Evolutionary conservation across 2,329 filamentous ascomycete species (phyloP).

Genomic region (Exophiala mesophila): DNA sequence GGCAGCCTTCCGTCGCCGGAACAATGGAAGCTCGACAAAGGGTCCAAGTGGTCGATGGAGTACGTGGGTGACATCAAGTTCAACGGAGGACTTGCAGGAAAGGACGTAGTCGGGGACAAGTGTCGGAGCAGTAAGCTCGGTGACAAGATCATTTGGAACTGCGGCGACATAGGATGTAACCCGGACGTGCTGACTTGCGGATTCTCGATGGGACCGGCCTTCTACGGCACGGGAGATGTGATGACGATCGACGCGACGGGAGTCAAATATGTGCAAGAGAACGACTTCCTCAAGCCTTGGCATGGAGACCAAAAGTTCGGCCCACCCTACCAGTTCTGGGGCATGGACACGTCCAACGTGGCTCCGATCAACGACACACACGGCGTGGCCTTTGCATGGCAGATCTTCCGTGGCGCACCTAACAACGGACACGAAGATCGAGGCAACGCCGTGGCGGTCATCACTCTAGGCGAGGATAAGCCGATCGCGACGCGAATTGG

Average conservation of each 20-base stretch:
- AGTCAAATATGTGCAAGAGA: background rate
- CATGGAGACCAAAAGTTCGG: background rate
- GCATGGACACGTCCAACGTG: slow-evolving; percentile 8
- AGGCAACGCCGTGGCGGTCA: slow-evolving; percentile 4
- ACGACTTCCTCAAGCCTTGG: slow-evolving; percentile 6
- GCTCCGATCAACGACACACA: slow-evolving; percentile 7
- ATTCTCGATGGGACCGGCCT: slow-evolving; percentile 6
- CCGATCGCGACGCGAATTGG: slow-evolving; percentile 6
- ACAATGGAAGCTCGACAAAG: slow-evolving; percentile 5
- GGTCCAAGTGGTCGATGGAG: slow-evolving; percentile 4
- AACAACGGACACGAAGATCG: background rate
- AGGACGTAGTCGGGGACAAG: slow-evolving; percentile 4
- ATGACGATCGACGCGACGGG: slow-evolving; percentile 4
- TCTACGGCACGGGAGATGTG: slow-evolving; percentile 7
- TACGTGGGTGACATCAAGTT: slow-evolving; percentile 5
- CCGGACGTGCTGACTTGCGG: slow-evolving; percentile 1
- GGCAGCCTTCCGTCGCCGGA: background rate
- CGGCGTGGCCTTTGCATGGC: slow-evolving; percentile 2
- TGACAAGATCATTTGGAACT: slow-evolving; percentile 9
- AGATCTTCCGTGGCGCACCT: slow-evolving; percentile 6
- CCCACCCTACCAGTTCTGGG: background rate
- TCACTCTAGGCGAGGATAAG: slow-evolving; percentile 1
- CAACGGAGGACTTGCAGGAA: background rate
- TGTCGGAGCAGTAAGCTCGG: slow-evolving; percentile 7
- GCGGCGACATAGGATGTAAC: slow-evolving; percentile 7